Conservation (phyloP, 2,329 filamentous ascomycete species). For the Macrophomina pseudophaseolina region DNA sequence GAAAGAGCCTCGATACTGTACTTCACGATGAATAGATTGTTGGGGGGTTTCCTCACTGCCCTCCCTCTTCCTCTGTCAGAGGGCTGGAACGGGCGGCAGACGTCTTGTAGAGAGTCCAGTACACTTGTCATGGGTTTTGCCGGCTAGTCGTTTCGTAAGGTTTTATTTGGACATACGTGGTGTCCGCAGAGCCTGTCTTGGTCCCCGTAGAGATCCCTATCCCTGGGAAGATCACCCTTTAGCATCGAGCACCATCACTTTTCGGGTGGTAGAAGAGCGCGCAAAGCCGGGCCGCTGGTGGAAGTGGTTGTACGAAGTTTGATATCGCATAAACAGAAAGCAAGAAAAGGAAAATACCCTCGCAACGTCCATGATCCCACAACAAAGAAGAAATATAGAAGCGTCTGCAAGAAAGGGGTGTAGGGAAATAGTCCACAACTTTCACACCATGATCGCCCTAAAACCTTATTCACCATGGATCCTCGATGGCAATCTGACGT, state of each 20-base stretch:
- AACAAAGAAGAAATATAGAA: conserved; percentile 16
- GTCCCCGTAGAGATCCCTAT: conserved; percentile 2
- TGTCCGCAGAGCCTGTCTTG: conserved; percentile 5
- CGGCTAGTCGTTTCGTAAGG: conserved; percentile 9
- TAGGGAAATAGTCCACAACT: conserved; percentile 23
- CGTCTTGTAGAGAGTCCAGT: background rate
- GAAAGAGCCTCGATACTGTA: too few relatives aligned
- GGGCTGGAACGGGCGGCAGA: background rate
- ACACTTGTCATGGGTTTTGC: conserved; percentile 16
- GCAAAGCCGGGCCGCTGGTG: background rate
- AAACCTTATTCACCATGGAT: conserved; percentile 26
- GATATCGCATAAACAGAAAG: conserved; percentile 25
- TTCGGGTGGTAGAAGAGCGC: background rate
- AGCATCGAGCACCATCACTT: conserved; percentile 18
- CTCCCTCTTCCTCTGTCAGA: background rate
- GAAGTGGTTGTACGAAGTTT: conserved; percentile 19
- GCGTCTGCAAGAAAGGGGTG: conserved; percentile 21
- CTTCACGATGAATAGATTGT: too few relatives aligned
- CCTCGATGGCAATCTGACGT: conserved; percentile 27
- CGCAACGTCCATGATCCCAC: conserved; percentile 21
- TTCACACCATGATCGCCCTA: conserved; percentile 26
- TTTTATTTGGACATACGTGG: conserved; percentile 3
- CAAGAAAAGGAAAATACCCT: conserved; percentile 13
- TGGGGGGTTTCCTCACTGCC: background rate
- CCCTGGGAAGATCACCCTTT: conserved; percentile 11